Evolutionary conservation across 352 stramenopile species (phyloP), one percentile per base, ranked within the genome.

Genomic region (Phytophthora crassamura): DNA sequence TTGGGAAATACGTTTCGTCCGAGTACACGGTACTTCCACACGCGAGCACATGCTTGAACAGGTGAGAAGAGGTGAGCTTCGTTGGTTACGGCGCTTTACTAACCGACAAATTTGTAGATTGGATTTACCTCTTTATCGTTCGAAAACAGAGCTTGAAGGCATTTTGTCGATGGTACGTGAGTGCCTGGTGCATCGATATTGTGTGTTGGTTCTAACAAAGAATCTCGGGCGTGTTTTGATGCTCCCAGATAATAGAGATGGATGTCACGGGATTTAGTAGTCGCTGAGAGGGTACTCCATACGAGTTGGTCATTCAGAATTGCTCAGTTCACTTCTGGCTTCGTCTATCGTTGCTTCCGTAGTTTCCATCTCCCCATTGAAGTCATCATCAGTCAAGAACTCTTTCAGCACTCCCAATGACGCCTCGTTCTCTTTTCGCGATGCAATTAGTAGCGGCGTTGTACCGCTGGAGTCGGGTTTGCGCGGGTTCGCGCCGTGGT

Each of bases 81-180:
- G 18, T 34, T 49, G 12, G 28, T 61, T 20, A 41, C 6, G 6
- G 5, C 14, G 14, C 7, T 34, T 47, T 68, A 36, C 42, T 60
- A 34, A 52, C 22, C 59, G n/a, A 41, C 41, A n/a, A 34, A 35
- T 18, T 50, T 66, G 39, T 40, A 90, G 87, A 74, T 50, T 95
- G 30, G 87, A 94, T 61, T 62, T 95, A 14, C 86, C 86, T 0
- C 66, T 94, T 18, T 95, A 93, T 67, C 48, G 75, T 30, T 84
- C 77, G 0, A 98, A 97, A 69, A 81, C 86, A 41, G 92, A 99
- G 38, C 70, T 99, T 11, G 75, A 98, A 63, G 82, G 98, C 46
- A 98, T 96, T 58, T 78, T 99, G 45, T 86, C 81, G 34, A 88
- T 99, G 75, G 95, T 98, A 54, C 81, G 63, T 62, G 16, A 14